Base-by-base conservation (phyloP, 2,329 filamentous ascomycete genomes). In the Talaromyces sp. region DNA sequence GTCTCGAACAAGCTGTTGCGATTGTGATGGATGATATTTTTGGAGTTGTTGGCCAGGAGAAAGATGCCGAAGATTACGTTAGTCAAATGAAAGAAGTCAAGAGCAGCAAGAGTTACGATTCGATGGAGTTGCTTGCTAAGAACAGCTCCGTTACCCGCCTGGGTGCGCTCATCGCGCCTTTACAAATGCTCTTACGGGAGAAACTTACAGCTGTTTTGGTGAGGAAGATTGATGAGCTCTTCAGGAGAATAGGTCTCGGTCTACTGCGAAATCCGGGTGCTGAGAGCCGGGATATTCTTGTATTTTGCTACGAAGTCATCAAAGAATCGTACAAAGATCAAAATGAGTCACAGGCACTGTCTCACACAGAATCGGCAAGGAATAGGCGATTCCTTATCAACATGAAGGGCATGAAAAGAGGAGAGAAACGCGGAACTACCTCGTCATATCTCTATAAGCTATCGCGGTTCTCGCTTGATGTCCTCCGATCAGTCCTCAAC, bases 11-110 rank as follows among this genome's bases (percentile, higher is more conserved):
- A 11, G 88, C 98, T 50, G 88, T 96, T 54, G 85, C 87, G 1
- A 87, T 99, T 50, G 89, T 98, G 68, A 95, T 99, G 91, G 95
- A 99, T 73, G 96, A 99, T 74, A 95, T 96, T 13, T 99, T 99
- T 73, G 96, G 96, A 35, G 87, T 88, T 6, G 90, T 90, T 39
- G 95, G 95, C 1, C 91, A 97, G 79, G 94, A 99, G 74, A 99
- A 99, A 78, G 95, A 99, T 72, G 94, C 94, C 0, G 93, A 97
- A 71, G 95, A 93, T 62, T 99, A 99, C 75, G 89, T 90, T 64
- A 97, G 89, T 75, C 91, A 94, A 77, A 97, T 96, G 89, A 97
- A 96, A 78, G 95, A 99, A 79, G 90, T 99, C 64, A 98, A 97
- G 82, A 95, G 91, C 77, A 97, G 91, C 82, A 99, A 98, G 82